Percentiles rank a stretch among this genome's conserved stretches.
These are phyloP conservation scores for Agrostemma githago DNA, from an alignment of 148 eudicot genomes.

Conservation along the genomic window DNA sequence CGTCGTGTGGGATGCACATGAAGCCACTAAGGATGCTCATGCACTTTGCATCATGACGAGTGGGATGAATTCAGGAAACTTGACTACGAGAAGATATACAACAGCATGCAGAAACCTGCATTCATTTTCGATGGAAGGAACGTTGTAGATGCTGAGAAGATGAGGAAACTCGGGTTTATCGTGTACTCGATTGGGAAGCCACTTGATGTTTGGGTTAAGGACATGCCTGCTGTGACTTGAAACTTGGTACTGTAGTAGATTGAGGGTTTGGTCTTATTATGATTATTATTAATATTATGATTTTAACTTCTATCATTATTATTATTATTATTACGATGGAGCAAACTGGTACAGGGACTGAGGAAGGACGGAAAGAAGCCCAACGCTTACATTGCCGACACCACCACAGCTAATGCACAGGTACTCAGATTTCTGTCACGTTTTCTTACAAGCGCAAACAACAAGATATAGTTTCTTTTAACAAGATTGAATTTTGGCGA, in stretches of 20 bases:
- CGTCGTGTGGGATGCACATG: not conserved
- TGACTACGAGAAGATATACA: conserved; percentile 52
- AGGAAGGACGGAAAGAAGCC: no score
- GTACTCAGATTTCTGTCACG: no score
- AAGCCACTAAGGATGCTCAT: conserved; percentile 65
- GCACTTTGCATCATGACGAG: conserved; percentile 64
- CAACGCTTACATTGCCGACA: no score
- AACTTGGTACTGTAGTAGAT: conserved; percentile 3
- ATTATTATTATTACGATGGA: not conserved
- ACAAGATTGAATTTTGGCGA: no score
- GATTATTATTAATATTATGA: not conserved
- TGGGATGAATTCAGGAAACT: conserved; percentile 70
- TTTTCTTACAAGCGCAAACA: no score
- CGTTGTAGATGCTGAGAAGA: conserved; percentile 46
- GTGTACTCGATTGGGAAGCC: conserved; percentile 80
- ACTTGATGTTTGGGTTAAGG: conserved; percentile 56
- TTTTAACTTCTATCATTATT: not conserved
- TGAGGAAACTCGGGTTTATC: conserved; percentile 60
- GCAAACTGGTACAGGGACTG: no score
- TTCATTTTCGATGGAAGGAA: conserved; percentile 71
- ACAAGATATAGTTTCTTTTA: no score
- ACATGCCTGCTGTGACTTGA: conserved; percentile 64
- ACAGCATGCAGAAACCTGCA: conserved; percentile 68
- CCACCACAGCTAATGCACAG: no score
- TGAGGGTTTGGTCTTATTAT: conserved; percentile 7